A percentile compares a stretch with the other conserved stretches of the same genome.
phyloP scores from a whole-genome alignment of 2,329 filamentous ascomycete genomes.

The Calonectria hongkongensis region DNA sequence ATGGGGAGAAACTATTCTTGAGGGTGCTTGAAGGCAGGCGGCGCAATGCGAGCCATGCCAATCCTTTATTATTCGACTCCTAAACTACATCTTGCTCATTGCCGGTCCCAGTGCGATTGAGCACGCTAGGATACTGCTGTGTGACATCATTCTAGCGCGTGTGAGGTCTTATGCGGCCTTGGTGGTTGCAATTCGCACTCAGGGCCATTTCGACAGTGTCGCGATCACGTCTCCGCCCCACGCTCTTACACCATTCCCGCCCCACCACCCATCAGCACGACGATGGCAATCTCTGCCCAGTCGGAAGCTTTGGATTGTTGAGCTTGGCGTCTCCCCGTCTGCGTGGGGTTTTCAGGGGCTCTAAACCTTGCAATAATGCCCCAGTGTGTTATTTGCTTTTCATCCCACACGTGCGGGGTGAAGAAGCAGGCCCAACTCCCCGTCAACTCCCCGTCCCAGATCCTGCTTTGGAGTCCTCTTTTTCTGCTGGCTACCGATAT shows the following conservation, averaged over 20 bases:
- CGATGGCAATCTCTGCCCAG: constrained; percentile 16
- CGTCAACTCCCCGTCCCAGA: neutral
- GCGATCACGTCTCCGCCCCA: constrained; percentile 51
- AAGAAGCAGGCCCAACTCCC: neutral
- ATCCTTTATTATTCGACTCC: constrained; percentile 38
- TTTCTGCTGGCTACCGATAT: neutral
- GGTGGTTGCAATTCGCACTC: constrained; percentile 32
- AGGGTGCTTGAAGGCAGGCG: constrained; percentile 3
- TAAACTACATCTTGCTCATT: constrained; percentile 36
- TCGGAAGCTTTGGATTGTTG: constrained; percentile 22
- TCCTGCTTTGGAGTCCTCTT: neutral
- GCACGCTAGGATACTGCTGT: constrained; percentile 46
- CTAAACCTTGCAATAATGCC: neutral
- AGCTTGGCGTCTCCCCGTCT: neutral
- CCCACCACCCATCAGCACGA: constrained; percentile 37
- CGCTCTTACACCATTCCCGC: constrained; percentile 52
- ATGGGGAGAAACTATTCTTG: neutral
- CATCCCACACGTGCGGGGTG: constrained; percentile 29
- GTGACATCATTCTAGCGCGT: constrained; percentile 45
- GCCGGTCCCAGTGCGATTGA: constrained; percentile 3
- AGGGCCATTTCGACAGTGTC: constrained; percentile 38
- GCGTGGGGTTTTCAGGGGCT: constrained; percentile 19
- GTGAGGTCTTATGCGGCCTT: constrained; percentile 25
- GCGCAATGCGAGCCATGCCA: constrained; percentile 33
- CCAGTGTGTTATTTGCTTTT: constrained; percentile 7